Base-by-base conservation (phyloP, 1,284 basidiomycete genomes). In the Pseudozyma sp. region DNA sequence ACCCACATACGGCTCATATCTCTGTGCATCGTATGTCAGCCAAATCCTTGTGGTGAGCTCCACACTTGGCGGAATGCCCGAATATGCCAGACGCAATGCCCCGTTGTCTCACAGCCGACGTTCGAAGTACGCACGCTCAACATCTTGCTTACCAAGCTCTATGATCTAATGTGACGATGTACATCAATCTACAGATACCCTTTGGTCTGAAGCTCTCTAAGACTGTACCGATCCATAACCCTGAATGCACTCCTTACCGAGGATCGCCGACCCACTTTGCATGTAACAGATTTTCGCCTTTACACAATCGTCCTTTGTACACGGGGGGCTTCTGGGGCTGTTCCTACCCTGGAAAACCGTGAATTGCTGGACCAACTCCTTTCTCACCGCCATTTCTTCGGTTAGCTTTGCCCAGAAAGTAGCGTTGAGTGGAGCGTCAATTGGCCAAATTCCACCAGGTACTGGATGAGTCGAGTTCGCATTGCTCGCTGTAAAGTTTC, bases 381-480 rank as follows among this genome's bases (percentile, higher is more conserved):
- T 81, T 70, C 92, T 87, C 5, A 84, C 81, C 72, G 88, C 87
- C 92, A 93, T 92, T 53, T 85, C 86, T 86, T 93, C 91, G 3
- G 92, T 93, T 44, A 93, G 89, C 31, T 86, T 88, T 77, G 92
- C 91, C 92, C 92, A 93, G 90, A 91, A 93, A 6, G 92, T 92
- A 16, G 91, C 91, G 76, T 93, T 93, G 61, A 93, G 85, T 0
- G 92, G 92, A 68, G 92, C 91, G 52, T 87, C 87, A 5, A 85
- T 79, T 7, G 88, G 88, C 92, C 92, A 93, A 4, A 58, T 36
- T 12, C 61, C 73, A 3, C 42, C 49, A 0, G 38, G 52, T 7
- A 72, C 59, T 0, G 47, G 54, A 36, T 56, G 54, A 3, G 55
- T 38, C 5, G 67, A 70, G 53, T 58, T 57, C 18, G 19, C 48